A percentile compares a stretch with the other conserved stretches of the same genome.
phyloP scores from a whole-genome alignment of 2,329 filamentous ascomycete genomes.

The Monilinia vaccinii-corymbosi region DNA sequence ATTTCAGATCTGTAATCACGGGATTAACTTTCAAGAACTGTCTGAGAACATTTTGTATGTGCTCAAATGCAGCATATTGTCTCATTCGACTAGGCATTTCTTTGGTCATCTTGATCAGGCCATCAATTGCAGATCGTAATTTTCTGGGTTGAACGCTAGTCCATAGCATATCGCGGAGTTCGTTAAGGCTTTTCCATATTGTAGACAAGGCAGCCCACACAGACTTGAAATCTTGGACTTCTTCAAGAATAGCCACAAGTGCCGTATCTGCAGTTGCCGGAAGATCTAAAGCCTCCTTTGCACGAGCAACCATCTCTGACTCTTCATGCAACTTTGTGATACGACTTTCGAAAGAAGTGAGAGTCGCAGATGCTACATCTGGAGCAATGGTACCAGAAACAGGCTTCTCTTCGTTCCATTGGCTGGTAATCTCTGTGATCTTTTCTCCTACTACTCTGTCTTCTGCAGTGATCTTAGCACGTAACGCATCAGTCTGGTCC shows the following conservation, averaged over 20 bases:
- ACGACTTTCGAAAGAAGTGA: slow-evolving; percentile 73
- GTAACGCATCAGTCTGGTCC: slow-evolving; percentile 89
- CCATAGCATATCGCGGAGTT: slow-evolving; percentile 88
- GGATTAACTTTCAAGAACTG: slow-evolving; percentile 86
- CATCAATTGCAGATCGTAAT: slow-evolving; percentile 79
- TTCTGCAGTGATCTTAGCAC: slow-evolving; percentile 89
- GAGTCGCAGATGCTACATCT: slow-evolving; percentile 73
- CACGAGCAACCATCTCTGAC: slow-evolving; percentile 87
- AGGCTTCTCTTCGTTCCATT: slow-evolving; percentile 96
- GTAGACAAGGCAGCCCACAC: slow-evolving; percentile 94
- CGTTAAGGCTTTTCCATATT: slow-evolving; percentile 93
- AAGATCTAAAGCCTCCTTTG: slow-evolving; percentile 92
- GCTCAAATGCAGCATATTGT: slow-evolving; percentile 98
- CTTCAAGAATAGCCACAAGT: slow-evolving; percentile 80
- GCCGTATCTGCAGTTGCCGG: slow-evolving; percentile 70
- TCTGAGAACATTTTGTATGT: slow-evolving; percentile 85
- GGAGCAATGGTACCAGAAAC: slow-evolving; percentile 91
- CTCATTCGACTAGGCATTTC: slow-evolving; percentile 99
- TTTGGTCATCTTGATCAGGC: slow-evolving; percentile 93
- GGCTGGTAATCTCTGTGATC: slow-evolving; percentile 70
- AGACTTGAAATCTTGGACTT: slow-evolving; percentile 97
- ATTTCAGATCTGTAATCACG: slow-evolving; percentile 82
- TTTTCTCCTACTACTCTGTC: slow-evolving; percentile 86
- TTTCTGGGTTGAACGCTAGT: slow-evolving; percentile 92
- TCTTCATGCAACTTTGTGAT: slow-evolving; percentile 82